These are phyloP conservation scores for Rubia occidens DNA, from an alignment of 305 asterid genomes.

Conservation along the genomic window DNA sequence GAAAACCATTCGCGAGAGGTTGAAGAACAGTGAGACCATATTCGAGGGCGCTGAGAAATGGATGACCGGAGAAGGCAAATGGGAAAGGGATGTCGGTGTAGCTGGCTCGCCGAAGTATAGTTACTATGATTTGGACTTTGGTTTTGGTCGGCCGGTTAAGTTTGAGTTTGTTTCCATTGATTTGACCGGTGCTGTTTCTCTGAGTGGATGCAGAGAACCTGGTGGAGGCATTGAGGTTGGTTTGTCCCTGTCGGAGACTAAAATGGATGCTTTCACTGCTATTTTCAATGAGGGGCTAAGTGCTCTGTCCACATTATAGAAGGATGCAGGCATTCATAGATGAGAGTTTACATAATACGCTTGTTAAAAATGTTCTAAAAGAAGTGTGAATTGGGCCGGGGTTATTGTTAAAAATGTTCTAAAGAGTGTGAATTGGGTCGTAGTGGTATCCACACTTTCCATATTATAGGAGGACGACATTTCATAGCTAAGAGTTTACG, in stretches of 20 bases:
- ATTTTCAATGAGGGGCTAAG: background rate
- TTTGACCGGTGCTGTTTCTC: background rate
- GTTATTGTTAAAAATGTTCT: too few species aligned
- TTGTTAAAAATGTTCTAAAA: too few species aligned
- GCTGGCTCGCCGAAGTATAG: constrained; percentile 25
- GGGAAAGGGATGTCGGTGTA: constrained; percentile 14
- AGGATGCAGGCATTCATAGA: too few species aligned
- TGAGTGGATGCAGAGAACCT: constrained; percentile 3
- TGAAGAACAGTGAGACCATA: constrained; percentile 16
- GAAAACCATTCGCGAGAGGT: constrained; percentile 14
- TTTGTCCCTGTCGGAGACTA: background rate
- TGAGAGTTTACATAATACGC: too few species aligned
- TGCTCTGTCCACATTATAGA: background rate
- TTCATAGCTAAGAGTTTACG: too few species aligned
- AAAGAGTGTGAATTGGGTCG: too few species aligned
- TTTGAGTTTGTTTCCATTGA: constrained; percentile 23
- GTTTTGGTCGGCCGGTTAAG: constrained; percentile 23
- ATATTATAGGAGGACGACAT: too few species aligned
- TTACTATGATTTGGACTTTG: constrained; percentile 23
- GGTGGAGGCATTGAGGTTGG: constrained; percentile 8
- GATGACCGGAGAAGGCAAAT: constrained; percentile 3
- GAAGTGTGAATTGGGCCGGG: too few species aligned
- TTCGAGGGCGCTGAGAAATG: constrained; percentile 21
- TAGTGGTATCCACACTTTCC: too few species aligned
- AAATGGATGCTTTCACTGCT: constrained; percentile 6